Evolutionary conservation across 306 rosid species (phyloP).

Genomic region (Cyclanthera cordifolia): DNA sequence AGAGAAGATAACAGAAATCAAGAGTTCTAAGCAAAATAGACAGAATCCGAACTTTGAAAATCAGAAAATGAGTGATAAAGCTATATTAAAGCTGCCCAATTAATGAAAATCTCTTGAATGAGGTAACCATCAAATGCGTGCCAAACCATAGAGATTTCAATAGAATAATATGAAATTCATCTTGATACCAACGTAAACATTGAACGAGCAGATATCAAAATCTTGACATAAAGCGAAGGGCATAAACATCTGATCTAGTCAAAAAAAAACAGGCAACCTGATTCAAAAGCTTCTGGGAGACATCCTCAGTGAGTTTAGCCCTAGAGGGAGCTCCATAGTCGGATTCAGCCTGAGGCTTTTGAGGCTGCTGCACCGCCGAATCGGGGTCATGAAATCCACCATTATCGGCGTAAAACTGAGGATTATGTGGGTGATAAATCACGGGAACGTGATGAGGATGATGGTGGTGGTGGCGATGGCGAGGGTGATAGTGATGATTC

Average conservation of each 20-base stretch:
- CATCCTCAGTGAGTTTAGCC: constrained; percentile 55
- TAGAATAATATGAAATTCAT: background rate
- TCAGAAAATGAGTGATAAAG: no score
- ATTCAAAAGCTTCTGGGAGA: constrained; percentile 59
- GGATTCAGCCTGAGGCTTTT: constrained; percentile 27
- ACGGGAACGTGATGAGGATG: constrained; percentile 33
- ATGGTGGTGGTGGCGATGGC: constrained; percentile 14
- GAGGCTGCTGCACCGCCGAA: constrained; percentile 24
- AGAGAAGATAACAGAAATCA: no score
- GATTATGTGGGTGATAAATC: constrained; percentile 48
- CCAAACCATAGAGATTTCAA: background rate
- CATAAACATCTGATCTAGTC: background rate
- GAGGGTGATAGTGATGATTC: constrained; percentile 35
- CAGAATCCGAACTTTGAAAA: no score
- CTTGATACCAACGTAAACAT: background rate
- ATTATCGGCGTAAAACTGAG: constrained; percentile 20
- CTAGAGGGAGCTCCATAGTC: constrained; percentile 43
- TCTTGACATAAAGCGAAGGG: background rate
- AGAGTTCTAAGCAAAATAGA: no score
- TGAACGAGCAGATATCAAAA: background rate
- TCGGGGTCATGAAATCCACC: constrained; percentile 35
- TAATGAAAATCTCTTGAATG: no score
- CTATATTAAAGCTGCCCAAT: no score
- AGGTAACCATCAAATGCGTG: no score
- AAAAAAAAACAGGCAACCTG: constrained; percentile 40